Evolutionary conservation across 2,329 filamentous ascomycete genomes (phyloP).

Genomic region (Penicillium sp.): DNA sequence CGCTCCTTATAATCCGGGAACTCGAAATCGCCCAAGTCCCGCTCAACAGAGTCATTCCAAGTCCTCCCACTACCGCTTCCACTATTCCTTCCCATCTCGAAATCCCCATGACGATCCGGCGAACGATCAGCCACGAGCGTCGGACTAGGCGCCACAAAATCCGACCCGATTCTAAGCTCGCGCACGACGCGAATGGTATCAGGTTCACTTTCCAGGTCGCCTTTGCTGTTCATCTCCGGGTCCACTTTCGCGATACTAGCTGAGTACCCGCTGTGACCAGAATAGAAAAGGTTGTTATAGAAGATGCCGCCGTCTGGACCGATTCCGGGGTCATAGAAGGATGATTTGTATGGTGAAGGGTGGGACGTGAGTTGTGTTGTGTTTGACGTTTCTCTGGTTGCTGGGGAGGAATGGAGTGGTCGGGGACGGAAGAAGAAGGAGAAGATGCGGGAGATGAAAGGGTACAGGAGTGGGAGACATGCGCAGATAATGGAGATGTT

Average conservation of each 20-base stretch:
- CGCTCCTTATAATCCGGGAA: constrained; percentile 23
- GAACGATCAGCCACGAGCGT: not conserved
- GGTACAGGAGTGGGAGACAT: constrained; percentile 26
- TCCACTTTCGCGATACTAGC: constrained; percentile 24
- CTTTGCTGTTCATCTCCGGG: constrained; percentile 6
- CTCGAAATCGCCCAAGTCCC: constrained; percentile 21
- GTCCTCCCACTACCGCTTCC: not conserved
- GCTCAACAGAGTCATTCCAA: constrained; percentile 11
- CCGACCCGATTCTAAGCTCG: constrained; percentile 24
- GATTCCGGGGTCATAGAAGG: constrained; percentile 2
- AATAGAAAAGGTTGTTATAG: constrained; percentile 18
- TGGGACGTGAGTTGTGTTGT: constrained; percentile 5
- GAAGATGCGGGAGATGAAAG: constrained; percentile 24
- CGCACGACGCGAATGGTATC: constrained; percentile 28
- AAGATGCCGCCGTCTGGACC: constrained; percentile 10
- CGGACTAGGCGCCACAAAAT: constrained; percentile 3
- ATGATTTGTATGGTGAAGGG: constrained; percentile 7
- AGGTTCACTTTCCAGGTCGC: not conserved
- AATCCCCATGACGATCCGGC: not conserved
- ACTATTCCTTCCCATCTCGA: constrained; percentile 6
- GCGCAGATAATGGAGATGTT: constrained; percentile 33
- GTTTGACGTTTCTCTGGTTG: constrained; percentile 9
- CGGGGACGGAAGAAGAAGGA: constrained; percentile 20
- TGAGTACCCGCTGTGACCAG: constrained; percentile 16
- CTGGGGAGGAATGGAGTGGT: constrained; percentile 10